Percentiles rank a stretch among this genome's conserved stretches.
Evolutionary conservation across 805 yeast species (phyloP).

Genomic region (Metschnikowia picachoensis): DNA sequence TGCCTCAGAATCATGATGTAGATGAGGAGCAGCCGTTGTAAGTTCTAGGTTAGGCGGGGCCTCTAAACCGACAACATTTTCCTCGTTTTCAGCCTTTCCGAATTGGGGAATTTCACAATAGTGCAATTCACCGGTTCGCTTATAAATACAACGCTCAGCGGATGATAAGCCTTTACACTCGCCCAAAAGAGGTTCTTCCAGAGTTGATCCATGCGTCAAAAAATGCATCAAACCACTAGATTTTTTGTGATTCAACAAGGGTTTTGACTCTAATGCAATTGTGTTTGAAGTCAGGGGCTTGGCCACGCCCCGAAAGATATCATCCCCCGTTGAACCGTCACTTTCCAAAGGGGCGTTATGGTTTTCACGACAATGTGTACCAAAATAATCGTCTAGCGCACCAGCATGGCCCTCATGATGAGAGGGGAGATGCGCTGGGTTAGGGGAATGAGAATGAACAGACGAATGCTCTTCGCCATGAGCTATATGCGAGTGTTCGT

Average conservation of each 20-base stretch:
- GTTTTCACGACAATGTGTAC: not conserved
- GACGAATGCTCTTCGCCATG: not conserved
- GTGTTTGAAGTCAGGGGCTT: not conserved
- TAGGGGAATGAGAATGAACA: conserved; percentile 16
- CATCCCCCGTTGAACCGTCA: not conserved
- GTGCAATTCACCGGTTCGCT: conserved; percentile 24
- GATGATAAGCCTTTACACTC: conserved; percentile 48
- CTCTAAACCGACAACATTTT: not conserved
- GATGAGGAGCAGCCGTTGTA: conserved; percentile 1
- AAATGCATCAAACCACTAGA: conserved; percentile 26
- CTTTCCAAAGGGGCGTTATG: not conserved
- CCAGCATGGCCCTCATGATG: not conserved
- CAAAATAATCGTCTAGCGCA: conserved; percentile 1
- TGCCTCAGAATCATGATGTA: conserved; percentile 16
- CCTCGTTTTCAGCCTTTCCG: conserved; percentile 10
- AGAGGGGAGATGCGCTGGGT: not conserved
- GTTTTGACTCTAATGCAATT: conserved; percentile 5
- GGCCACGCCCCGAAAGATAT: not conserved
- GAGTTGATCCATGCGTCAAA: conserved; percentile 18
- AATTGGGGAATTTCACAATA: conserved; percentile 40
- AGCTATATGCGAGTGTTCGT: conserved; percentile 15
- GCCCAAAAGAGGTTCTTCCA: conserved; percentile 29
- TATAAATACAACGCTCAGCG: conserved; percentile 33
- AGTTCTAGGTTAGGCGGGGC: not conserved
- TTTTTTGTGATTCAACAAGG: conserved; percentile 13